Percentiles rank a stretch among this genome's conserved stretches.
Evolutionary conservation across 306 rosid genomes (phyloP).

Genomic region (Astragalus glycyphyllos): DNA sequence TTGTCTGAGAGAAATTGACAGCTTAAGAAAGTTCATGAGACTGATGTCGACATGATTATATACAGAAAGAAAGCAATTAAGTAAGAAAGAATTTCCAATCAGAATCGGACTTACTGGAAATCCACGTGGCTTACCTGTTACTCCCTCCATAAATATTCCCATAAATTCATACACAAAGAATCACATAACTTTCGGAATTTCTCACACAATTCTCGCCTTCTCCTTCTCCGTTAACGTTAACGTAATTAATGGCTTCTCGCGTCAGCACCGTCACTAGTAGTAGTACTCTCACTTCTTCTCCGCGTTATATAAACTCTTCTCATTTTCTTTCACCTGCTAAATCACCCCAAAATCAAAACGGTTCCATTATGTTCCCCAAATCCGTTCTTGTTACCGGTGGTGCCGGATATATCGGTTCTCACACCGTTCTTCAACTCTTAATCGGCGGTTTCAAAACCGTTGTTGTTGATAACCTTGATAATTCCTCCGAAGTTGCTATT

Average conservation of each 20-base stretch:
- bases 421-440: slow-evolving; percentile 88
- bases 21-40: not conserved
- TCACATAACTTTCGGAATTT: slow-evolving; percentile 34
- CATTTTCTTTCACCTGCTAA: slow-evolving; percentile 27
- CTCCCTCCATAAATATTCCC: slow-evolving; percentile 53
- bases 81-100: not conserved
- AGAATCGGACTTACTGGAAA: slow-evolving; percentile 48
- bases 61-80: not conserved
- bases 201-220: slow-evolving; percentile 50
- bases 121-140: slow-evolving; percentile 65
- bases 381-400: slow-evolving; percentile 89
- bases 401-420: slow-evolving; percentile 95
- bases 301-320: slow-evolving; percentile 34
- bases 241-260: slow-evolving; percentile 44
- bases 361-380: slow-evolving; percentile 50
- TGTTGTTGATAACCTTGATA: slow-evolving; percentile 86
- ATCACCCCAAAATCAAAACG: slow-evolving; percentile 7
- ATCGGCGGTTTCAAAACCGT: slow-evolving; percentile 76
- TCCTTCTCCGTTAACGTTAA: slow-evolving; percentile 11
- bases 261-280: slow-evolving; percentile 33
- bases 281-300: not conserved
- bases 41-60: slow-evolving; percentile 19
- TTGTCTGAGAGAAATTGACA: not conserved
- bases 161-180: not conserved
- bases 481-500: slow-evolving; percentile 70